Percentiles rank a stretch among this genome's conserved stretches.
These are phyloP conservation scores for Clavispora santaluciae DNA, from an alignment of 805 yeast genomes.

Conservation along the genomic window DNA sequence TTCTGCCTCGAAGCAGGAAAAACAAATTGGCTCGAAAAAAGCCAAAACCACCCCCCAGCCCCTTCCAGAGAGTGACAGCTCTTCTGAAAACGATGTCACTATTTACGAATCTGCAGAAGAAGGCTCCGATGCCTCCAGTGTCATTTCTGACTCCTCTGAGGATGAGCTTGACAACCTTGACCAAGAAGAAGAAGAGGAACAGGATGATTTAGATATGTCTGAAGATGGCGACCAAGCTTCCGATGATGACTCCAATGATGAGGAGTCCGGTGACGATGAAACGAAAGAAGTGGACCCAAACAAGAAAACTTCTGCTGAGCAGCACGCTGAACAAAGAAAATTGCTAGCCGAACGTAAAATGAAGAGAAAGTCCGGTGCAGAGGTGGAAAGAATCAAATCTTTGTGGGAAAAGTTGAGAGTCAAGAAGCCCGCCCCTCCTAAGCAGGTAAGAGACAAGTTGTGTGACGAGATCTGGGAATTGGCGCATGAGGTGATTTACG, in stretches of 20 bases:
- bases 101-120: constrained; percentile 19
- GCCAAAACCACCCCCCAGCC: constrained; percentile 17
- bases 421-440: constrained; percentile 75
- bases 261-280: constrained; percentile 12
- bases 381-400: constrained; percentile 77
- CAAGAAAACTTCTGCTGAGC: constrained; percentile 54
- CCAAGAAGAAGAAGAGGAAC: constrained; percentile 15
- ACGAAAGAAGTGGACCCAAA: constrained; percentile 30
- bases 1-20: constrained; percentile 16
- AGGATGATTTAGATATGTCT: constrained; percentile 15
- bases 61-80: constrained; percentile 20
- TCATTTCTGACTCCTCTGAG: constrained; percentile 11
- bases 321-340: constrained; percentile 79
- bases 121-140: constrained; percentile 14
- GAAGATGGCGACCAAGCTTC: constrained; percentile 21
- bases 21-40: constrained; percentile 19
- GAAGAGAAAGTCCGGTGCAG: constrained; percentile 80
- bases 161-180: constrained; percentile 4
- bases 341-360: constrained; percentile 77
- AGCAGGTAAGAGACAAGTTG: constrained; percentile 68
- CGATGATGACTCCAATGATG: constrained; percentile 23
- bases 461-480: constrained; percentile 83
- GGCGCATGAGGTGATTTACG: constrained; percentile 70
- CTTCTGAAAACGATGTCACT: constrained; percentile 20
- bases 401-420: constrained; percentile 91